A percentile compares a stretch with the other conserved stretches of the same genome.
Conservation (phyloP, 805 yeast genomes). For the Clavispora santaluciae region DNA sequence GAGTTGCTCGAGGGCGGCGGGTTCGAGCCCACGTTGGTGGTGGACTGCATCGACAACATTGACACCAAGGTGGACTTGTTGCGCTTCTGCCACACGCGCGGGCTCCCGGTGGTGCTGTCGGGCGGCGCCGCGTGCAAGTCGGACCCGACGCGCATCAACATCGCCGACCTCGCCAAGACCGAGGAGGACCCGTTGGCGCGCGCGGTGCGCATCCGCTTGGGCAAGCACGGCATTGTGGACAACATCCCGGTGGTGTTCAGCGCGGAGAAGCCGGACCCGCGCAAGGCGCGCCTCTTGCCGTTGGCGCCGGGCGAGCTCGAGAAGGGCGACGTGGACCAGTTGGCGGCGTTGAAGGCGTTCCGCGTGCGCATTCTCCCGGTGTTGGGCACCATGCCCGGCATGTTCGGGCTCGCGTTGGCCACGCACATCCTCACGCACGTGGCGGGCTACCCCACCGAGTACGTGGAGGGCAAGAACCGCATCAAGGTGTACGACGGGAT, state of each 20-base stretch:
- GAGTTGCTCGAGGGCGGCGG: slow-evolving; percentile 48
- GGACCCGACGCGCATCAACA: slow-evolving; percentile 86
- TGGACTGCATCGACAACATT: slow-evolving; percentile 95
- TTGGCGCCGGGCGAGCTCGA: slow-evolving; percentile 75
- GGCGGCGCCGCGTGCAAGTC: slow-evolving; percentile 98
- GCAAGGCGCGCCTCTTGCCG: slow-evolving; percentile 84
- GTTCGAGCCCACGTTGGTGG: slow-evolving; percentile 66
- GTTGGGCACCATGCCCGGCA: slow-evolving; percentile 93
- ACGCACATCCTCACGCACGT: slow-evolving; percentile 74
- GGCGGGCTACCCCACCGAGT: slow-evolving; percentile 87
- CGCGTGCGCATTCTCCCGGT: slow-evolving; percentile 95
- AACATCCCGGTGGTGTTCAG: slow-evolving; percentile 88
- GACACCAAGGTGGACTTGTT: slow-evolving; percentile 94
- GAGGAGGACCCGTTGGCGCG: slow-evolving; percentile 93
- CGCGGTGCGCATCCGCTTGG: slow-evolving; percentile 77
- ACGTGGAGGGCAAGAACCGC: slow-evolving; percentile 86
- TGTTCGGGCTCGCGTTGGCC: slow-evolving; percentile 88
- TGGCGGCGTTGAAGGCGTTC: slow-evolving; percentile 83
- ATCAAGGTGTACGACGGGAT: slow-evolving; percentile 80
- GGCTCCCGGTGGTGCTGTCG: slow-evolving; percentile 72
- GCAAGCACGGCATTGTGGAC: slow-evolving; percentile 66
- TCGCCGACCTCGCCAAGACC: slow-evolving; percentile 83
- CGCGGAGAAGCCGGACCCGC: slow-evolving; percentile 94
- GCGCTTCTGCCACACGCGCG: slow-evolving; percentile 58
- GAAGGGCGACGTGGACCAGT: slow-evolving; percentile 79